Conservation (phyloP, 148 eudicot species). For the Camellia japonica region DNA sequence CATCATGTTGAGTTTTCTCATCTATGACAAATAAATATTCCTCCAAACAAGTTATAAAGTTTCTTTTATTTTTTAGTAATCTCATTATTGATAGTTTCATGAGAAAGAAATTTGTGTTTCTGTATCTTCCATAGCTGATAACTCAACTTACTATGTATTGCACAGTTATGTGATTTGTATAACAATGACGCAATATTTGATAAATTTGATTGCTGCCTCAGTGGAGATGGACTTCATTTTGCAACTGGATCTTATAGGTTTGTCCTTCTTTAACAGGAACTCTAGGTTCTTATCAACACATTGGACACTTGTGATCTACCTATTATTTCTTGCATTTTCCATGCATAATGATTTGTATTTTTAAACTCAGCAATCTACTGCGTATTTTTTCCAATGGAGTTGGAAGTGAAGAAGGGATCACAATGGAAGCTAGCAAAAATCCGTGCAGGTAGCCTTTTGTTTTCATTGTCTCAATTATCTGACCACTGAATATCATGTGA, state of each 20-base stretch:
- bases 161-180: slow-evolving; percentile 47
- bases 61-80: background rate
- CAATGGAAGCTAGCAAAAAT: slow-evolving; percentile 38
- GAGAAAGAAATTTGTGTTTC: background rate
- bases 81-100: slow-evolving; percentile 5
- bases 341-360: slow-evolving; percentile 11
- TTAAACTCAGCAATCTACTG: slow-evolving; percentile 35
- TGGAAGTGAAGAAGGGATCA: slow-evolving; percentile 36
- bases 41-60: background rate
- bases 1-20: background rate
- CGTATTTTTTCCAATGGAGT: slow-evolving; percentile 31
- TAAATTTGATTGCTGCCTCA: slow-evolving; percentile 51
- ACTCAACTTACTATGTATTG: background rate
- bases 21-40: background rate
- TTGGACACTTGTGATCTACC: background rate
- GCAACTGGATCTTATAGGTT: slow-evolving; percentile 63
- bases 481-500: background rate
- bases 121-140: background rate
- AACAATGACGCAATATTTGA: slow-evolving; percentile 50
- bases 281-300: slow-evolving; percentile 11
- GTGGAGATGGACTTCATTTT: slow-evolving; percentile 47
- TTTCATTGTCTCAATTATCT: background rate
- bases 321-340: background rate
- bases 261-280: slow-evolving; percentile 10
- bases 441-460: slow-evolving; percentile 34